A percentile compares a stretch with the other conserved stretches of the same genome.
These are phyloP conservation scores for Trichoderma brevicompactum DNA, from an alignment of 2,329 filamentous ascomycete genomes.

Conservation along the genomic window DNA sequence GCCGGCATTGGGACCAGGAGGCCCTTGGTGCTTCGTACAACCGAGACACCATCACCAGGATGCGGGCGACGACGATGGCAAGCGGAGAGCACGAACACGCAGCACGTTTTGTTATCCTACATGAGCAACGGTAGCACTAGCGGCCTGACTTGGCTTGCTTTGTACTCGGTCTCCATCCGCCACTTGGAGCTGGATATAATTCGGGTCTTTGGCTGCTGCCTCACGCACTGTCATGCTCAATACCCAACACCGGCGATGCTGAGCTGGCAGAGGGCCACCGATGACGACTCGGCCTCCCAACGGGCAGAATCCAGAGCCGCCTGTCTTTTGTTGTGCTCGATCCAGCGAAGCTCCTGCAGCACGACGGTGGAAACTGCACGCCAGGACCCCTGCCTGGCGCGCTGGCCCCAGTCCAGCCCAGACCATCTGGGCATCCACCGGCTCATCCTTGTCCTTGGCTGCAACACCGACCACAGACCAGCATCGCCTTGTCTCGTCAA, in stretches of 20 bases:
- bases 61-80: neutral
- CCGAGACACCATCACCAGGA: slow-evolving; percentile 6
- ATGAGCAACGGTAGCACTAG: no score
- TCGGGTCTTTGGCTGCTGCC: neutral
- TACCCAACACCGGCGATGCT: slow-evolving; percentile 23
- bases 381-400: slow-evolving; percentile 29
- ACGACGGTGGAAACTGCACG: slow-evolving; percentile 20
- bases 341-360: slow-evolving; percentile 19
- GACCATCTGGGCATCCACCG: slow-evolving; percentile 41
- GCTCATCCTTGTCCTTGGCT: slow-evolving; percentile 35
- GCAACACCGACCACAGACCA: slow-evolving; percentile 29
- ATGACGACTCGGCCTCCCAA: slow-evolving; percentile 25
- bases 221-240: neutral
- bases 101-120: neutral
- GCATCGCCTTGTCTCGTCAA: slow-evolving; percentile 25
- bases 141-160: neutral
- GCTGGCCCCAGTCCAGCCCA: slow-evolving; percentile 31
- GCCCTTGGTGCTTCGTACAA: slow-evolving; percentile 7
- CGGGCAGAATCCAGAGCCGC: neutral
- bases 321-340: neutral
- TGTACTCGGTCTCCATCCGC: neutral
- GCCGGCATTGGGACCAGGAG: neutral
- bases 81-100: neutral
- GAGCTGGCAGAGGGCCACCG: slow-evolving; percentile 21
- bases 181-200: slow-evolving; percentile 11